Conservation (phyloP, 371 early-diverging fungal genomes). For the Mortierella sp. region DNA sequence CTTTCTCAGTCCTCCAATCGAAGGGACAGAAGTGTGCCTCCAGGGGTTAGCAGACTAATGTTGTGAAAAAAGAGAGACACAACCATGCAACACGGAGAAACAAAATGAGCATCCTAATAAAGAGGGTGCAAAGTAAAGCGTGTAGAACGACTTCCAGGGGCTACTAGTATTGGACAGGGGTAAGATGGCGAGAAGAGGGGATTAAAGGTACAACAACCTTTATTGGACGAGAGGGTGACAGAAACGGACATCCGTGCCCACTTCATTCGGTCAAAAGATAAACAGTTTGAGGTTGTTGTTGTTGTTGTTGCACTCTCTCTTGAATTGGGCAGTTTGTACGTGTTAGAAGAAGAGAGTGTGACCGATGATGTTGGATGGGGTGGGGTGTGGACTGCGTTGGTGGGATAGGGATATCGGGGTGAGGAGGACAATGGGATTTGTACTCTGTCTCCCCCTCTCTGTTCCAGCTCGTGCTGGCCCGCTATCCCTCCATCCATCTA, state of each 20-base stretch:
- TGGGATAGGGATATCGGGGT: neutral
- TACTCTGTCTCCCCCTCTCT: neutral
- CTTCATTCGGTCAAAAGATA: neutral
- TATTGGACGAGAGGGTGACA: neutral
- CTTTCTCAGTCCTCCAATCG: neutral
- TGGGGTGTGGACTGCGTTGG: neutral
- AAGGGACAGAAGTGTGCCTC: neutral
- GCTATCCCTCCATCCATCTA: neutral
- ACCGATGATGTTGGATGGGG: neutral
- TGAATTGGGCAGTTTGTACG: neutral
- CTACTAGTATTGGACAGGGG: neutral
- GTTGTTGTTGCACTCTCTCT: too few relatives aligned
- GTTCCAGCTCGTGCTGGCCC: constrained; percentile 24
- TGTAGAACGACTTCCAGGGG: neutral
- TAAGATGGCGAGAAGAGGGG: neutral
- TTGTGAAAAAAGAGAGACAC: neutral
- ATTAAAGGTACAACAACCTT: neutral
- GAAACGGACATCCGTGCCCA: neutral
- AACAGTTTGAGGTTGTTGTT: too few relatives aligned
- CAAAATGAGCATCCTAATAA: neutral
- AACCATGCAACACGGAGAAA: neutral
- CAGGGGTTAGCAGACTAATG: constrained; percentile 1
- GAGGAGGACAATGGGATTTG: neutral
- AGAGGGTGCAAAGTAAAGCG: neutral
- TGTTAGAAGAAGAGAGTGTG: neutral